Base-by-base conservation (phyloP, 2,329 filamentous ascomycete genomes). In the Keithomyces neogunnii region DNA sequence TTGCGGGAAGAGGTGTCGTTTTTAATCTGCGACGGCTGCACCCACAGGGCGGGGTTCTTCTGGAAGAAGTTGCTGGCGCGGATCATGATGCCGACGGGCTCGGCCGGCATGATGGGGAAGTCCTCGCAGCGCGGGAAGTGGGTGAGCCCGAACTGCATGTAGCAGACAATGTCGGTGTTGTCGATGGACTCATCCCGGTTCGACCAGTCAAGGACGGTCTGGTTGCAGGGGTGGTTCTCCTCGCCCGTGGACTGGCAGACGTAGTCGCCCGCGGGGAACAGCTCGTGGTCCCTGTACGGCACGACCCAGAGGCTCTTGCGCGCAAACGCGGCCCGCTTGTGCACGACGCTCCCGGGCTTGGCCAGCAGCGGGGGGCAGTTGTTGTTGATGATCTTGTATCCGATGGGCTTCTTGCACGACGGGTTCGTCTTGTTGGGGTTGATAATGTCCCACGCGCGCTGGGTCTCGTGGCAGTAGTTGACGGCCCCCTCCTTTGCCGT, bases 41-140 rank as follows among this genome's bases (percentile, higher is more conserved):
- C 70, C 62, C 78, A 76, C 8, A 77, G 56, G 1, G 73, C 73
- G 1, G 76, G 76, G 55, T 79, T 80, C 52, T 66, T 68, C 3
- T 70, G 67, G 55, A 78, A 79, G 57, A 79, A 79, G 53, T 78
- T 77, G 3, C 70, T 72, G 0, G 76, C 75, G 56, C 75, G 72
- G 38, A 80, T 59, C 45, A 66, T 63, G 1, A 80, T 73, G 57
- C 69, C 71, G 13, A 77, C 61, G 11, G 69, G 75, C 64, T 86
- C 82, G 58, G 75, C 76, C 0, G 82, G 82, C 83, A 86, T 86
- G 40, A 86, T 78, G 1, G 82, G 82, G 66, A 85, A 86, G 60
- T 86, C 82, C 60, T 85, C 82, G 29, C 80, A 72, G 5, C 82
- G 70, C 0, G 81, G 81, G 30, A 84, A 75, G 58, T 84, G 80